A percentile compares a stretch with the other conserved stretches of the same genome.
Evolutionary conservation across 345 rosid species (phyloP).

Genomic region (Crucihimalaya himalaica): DNA sequence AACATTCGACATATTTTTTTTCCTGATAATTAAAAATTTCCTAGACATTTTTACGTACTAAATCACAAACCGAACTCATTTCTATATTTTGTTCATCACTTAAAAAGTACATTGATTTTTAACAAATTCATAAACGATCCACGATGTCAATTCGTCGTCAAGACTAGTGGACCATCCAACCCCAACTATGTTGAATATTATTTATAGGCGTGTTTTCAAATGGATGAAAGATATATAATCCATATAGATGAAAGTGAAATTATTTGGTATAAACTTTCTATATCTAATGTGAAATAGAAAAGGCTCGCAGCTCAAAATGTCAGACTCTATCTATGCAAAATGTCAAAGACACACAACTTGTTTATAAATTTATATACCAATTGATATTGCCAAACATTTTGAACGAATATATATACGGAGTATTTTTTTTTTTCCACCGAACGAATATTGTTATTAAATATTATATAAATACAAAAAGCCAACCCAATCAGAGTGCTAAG

Average conservation of each 20-base stretch:
- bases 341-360: conserved; percentile 31
- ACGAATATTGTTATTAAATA: background rate
- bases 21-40: no score
- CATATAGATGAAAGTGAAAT: background rate
- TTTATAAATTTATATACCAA: background rate
- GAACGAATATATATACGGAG: no score
- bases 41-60: no score
- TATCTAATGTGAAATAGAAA: conserved; percentile 27
- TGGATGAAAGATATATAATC: background rate
- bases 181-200: background rate
- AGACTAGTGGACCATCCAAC: background rate
- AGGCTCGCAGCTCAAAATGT: conserved; percentile 35
- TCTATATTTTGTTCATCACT: no score
- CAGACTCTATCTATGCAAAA: conserved; percentile 15
- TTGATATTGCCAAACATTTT: conserved; percentile 31
- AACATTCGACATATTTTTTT: no score
- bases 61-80: no score
- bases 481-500: background rate
- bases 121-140: background rate
- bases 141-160: conserved; percentile 2
- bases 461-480: background rate
- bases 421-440: no score
- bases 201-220: background rate
- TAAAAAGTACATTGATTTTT: background rate
- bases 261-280: background rate